Evolutionary conservation across 2,329 filamentous ascomycete species (phyloP).

Genomic region (Colletotrichum spinosum): DNA sequence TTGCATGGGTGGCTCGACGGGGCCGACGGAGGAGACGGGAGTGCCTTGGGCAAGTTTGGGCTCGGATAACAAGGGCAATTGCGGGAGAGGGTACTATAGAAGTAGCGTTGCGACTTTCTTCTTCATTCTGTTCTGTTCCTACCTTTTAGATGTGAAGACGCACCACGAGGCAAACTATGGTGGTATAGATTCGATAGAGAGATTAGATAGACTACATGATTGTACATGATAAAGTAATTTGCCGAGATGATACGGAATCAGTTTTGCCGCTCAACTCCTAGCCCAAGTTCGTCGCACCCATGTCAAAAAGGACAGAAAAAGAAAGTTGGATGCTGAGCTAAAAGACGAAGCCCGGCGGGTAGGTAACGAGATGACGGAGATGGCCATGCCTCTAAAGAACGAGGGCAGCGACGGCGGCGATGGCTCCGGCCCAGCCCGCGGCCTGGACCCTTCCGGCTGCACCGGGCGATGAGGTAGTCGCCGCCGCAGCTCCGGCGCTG

Average conservation of each 20-base stretch:
- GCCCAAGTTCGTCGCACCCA: background rate
- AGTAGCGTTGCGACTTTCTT: background rate
- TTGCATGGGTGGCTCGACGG: conserved; percentile 65
- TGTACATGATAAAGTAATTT: background rate
- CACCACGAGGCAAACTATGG: background rate
- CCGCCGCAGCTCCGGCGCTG: conserved; percentile 33
- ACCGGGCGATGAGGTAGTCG: conserved; percentile 29
- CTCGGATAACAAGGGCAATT: conserved; percentile 46
- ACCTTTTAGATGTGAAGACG: too few relatives aligned
- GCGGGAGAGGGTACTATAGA: background rate
- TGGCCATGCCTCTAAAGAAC: conserved; percentile 43
- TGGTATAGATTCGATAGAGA: background rate
- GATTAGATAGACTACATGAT: background rate
- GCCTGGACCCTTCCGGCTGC: conserved; percentile 42
- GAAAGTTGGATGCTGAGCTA: too few relatives aligned
- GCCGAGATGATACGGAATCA: background rate
- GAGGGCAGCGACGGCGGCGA: conserved; percentile 45
- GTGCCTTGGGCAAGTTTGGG: conserved; percentile 62
- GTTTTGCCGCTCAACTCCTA: conserved; percentile 10
- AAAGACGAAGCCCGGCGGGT: background rate
- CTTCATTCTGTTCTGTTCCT: too few relatives aligned
- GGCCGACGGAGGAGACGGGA: conserved; percentile 61
- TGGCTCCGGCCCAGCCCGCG: conserved; percentile 46
- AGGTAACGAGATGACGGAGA: background rate
- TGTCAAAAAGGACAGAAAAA: background rate